Conservation (phyloP, 164 flowering plant genomes). For the Umbellularia californica region DNA sequence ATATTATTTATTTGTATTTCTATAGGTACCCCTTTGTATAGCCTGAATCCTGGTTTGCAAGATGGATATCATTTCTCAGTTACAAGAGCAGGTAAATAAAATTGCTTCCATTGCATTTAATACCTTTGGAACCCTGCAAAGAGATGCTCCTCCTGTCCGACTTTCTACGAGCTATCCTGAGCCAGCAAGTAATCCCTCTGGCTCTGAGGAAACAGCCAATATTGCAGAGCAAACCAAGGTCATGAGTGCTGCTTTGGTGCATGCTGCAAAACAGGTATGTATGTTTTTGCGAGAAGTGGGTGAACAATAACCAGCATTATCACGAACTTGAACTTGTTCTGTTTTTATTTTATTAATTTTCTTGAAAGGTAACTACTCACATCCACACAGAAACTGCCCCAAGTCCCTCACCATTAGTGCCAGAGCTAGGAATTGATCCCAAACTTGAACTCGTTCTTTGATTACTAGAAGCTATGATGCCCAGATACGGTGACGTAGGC, state of each 20-base stretch:
- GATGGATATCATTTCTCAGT: constrained; percentile 88
- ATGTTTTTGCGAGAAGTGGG: neutral
- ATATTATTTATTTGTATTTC: too few species aligned
- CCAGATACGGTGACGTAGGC: too few species aligned
- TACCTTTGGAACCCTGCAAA: constrained; percentile 72
- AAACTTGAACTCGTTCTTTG: too few species aligned
- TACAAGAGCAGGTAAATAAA: constrained; percentile 74
- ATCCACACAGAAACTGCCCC: too few species aligned
- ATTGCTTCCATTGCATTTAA: constrained; percentile 70
- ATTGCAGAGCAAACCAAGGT: constrained; percentile 68
- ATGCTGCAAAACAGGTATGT: constrained; percentile 88
- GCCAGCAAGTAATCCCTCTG: constrained; percentile 47
- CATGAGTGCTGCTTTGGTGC: constrained; percentile 70
- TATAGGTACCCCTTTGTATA: neutral
- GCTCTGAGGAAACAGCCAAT: constrained; percentile 37
- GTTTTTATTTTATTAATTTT: neutral
- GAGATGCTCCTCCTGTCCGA: constrained; percentile 85
- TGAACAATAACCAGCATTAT: neutral
- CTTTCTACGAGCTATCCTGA: constrained; percentile 82
- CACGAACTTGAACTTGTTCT: neutral
- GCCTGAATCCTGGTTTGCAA: constrained; percentile 2
- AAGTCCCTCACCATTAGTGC: too few species aligned
- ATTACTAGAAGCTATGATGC: too few species aligned
- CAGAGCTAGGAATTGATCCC: too few species aligned
- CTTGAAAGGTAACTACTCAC: neutral